phyloP scores from a whole-genome alignment of 768 basidiomycete species.

The Lentinula sp. region DNA sequence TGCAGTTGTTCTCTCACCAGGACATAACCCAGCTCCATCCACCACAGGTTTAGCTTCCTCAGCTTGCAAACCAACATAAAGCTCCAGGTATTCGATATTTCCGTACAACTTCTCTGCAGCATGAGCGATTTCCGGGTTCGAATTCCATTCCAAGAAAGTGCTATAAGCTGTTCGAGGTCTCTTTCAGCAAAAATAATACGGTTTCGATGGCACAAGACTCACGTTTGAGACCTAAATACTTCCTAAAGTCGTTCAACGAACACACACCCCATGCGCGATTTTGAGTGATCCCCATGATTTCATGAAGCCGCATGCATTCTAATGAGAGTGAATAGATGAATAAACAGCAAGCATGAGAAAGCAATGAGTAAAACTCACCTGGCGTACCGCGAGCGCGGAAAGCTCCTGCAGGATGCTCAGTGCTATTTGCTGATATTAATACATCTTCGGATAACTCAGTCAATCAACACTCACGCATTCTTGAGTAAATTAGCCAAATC shows the following conservation, averaged over 20 bases:
- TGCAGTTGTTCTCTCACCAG: slow-evolving; percentile 38
- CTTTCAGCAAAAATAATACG: not conserved
- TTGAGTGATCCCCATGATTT: slow-evolving; percentile 80
- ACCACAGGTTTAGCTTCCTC: slow-evolving; percentile 72
- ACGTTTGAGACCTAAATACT: slow-evolving; percentile 78
- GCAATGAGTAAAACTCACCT: slow-evolving; percentile 17
- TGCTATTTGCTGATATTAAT: slow-evolving; percentile 29
- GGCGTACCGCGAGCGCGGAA: slow-evolving; percentile 80
- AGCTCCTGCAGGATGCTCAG: slow-evolving; percentile 62
- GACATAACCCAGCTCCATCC: slow-evolving; percentile 80
- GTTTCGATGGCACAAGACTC: slow-evolving; percentile 12
- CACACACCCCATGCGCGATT: slow-evolving; percentile 78
- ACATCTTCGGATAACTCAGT: not conserved
- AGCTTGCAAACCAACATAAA: slow-evolving; percentile 78
- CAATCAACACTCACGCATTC: slow-evolving; percentile 41
- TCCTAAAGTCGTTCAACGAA: slow-evolving; percentile 79
- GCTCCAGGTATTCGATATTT: slow-evolving; percentile 68
- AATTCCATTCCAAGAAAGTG: slow-evolving; percentile 79
- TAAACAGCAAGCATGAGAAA: not conserved
- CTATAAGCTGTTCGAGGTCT: slow-evolving; percentile 44
- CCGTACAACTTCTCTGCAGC: slow-evolving; percentile 78
- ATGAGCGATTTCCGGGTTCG: slow-evolving; percentile 57
- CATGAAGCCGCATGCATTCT: slow-evolving; percentile 68
- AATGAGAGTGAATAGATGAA: not conserved
- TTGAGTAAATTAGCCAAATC: slow-evolving; percentile 65